Evolutionary conservation across 192 early-diverging fungal genomes (phyloP).

Genomic region (Dissophora ornata): DNA sequence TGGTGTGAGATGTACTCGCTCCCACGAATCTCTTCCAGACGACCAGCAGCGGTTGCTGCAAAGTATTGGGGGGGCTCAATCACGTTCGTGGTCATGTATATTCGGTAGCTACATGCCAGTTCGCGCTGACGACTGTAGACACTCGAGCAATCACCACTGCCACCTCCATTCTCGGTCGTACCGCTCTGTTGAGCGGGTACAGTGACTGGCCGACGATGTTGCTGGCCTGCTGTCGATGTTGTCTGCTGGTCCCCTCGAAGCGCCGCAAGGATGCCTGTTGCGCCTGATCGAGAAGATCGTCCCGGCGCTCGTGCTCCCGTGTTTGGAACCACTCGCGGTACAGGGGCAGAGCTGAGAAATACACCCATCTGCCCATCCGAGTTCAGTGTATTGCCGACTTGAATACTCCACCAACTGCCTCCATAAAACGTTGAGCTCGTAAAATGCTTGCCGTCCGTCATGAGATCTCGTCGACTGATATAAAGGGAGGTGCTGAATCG

Average conservation of each 20-base stretch:
- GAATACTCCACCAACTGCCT: constrained; percentile 54
- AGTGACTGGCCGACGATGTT: not conserved
- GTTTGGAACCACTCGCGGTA: constrained; percentile 22
- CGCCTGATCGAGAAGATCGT: not conserved
- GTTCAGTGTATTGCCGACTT: constrained; percentile 45
- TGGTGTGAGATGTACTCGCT: constrained; percentile 22
- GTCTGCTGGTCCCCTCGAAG: constrained; percentile 14
- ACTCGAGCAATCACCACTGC: constrained; percentile 26
- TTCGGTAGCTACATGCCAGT: constrained; percentile 28
- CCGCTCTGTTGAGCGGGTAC: not conserved
- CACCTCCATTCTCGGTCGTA: not conserved
- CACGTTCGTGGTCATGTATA: constrained; percentile 52
- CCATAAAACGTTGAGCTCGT: constrained; percentile 52
- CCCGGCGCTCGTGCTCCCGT: constrained; percentile 1
- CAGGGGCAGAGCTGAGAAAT: constrained; percentile 33
- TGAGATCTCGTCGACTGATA: constrained; percentile 45
- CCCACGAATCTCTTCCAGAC: constrained; percentile 38
- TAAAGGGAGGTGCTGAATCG: constrained; percentile 52
- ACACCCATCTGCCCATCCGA: constrained; percentile 31
- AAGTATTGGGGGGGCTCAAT: constrained; percentile 41
- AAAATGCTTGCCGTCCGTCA: constrained; percentile 52
- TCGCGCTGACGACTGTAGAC: constrained; percentile 35
- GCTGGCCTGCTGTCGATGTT: not conserved
- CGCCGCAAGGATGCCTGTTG: constrained; percentile 8
- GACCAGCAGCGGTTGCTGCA: constrained; percentile 22